These are phyloP conservation scores for Pichia sp. DNA, from an alignment of 1,139 yeast genomes.

Conservation along the genomic window DNA sequence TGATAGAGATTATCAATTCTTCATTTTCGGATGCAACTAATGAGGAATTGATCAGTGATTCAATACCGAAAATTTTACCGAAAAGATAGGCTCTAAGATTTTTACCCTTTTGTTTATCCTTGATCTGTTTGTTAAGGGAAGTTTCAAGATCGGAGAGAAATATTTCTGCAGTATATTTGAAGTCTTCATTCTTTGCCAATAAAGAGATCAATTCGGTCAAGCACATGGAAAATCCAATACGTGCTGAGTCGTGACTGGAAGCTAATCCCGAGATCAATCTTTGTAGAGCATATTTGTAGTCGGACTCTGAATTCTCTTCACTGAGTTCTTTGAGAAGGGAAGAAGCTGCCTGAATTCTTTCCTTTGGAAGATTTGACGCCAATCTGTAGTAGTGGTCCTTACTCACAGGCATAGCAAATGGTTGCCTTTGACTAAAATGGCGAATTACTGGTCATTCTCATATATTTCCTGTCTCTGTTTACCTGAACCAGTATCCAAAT, in stretches of 20 bases:
- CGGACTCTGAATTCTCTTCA: slow-evolving; percentile 38
- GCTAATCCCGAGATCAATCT: slow-evolving; percentile 76
- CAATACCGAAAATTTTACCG: slow-evolving; percentile 82
- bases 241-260: slow-evolving; percentile 75
- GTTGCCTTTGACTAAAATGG: neutral
- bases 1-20: slow-evolving; percentile 27
- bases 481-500: neutral
- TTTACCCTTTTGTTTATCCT: slow-evolving; percentile 60
- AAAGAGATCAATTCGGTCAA: slow-evolving; percentile 61
- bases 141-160: slow-evolving; percentile 37
- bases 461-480: neutral
- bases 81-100: slow-evolving; percentile 76
- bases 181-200: slow-evolving; percentile 27
- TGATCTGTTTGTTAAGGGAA: slow-evolving; percentile 32
- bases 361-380: slow-evolving; percentile 69
- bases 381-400: slow-evolving; percentile 72
- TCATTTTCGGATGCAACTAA: neutral
- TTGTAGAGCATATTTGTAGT: slow-evolving; percentile 76
- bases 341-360: slow-evolving; percentile 68
- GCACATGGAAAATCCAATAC: slow-evolving; percentile 86
- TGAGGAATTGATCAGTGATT: slow-evolving; percentile 56
- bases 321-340: slow-evolving; percentile 53
- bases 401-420: slow-evolving; percentile 40
- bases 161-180: slow-evolving; percentile 30
- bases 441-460: no score